Evolutionary conservation across 805 yeast species (phyloP), one percentile per base, ranked within the genome.

Genomic region (Ogataea zsoltii): DNA sequence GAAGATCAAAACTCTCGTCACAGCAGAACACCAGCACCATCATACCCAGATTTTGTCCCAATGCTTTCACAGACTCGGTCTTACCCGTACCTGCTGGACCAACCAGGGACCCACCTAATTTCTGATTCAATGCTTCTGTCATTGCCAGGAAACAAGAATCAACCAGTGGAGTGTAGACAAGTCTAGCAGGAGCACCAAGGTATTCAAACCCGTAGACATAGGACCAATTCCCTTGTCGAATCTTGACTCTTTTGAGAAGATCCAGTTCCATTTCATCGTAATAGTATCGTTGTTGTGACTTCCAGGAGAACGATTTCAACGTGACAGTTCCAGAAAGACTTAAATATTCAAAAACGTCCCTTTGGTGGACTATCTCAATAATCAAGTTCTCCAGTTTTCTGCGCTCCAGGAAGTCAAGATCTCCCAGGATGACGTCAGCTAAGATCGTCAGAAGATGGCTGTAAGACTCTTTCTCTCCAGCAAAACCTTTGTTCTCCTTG

Each of bases 51-150:
- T 79, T 80, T 33, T 80, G 80, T 1, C 94, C 97, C 25, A 91
- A 68, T 0, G 96, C 87, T 61, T 92, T 92, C 19, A 92, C 75
- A 0, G 96, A 76, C 61, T 92, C 98, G 0, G 98, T 92, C 60
- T 92, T 92, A 53, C 98, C 98, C 0, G 98, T 92, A 33, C 98
- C 98, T 2, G 98, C 97, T 1, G 98, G 97, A 0, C 98, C 98
- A 63, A 85, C 82, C 0, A 96, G 85, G 1, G 96, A 85, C 0
- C 96, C 96, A n/a, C 98, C 98, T 7, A 81, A 69, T 29, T 75
- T 76, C 54, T 83, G 88, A 28, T 79, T 75, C 14, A 90, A 61
- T 0, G 97, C 91, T 48, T 83, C 85, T 0, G 86, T 71, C 81
- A 91, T 78, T 0, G 90, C 69, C 7, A 83, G 60, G 59, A 77